These are phyloP conservation scores for Heimioporus sp. DNA, from an alignment of 768 basidiomycete genomes.

Conservation along the genomic window DNA sequence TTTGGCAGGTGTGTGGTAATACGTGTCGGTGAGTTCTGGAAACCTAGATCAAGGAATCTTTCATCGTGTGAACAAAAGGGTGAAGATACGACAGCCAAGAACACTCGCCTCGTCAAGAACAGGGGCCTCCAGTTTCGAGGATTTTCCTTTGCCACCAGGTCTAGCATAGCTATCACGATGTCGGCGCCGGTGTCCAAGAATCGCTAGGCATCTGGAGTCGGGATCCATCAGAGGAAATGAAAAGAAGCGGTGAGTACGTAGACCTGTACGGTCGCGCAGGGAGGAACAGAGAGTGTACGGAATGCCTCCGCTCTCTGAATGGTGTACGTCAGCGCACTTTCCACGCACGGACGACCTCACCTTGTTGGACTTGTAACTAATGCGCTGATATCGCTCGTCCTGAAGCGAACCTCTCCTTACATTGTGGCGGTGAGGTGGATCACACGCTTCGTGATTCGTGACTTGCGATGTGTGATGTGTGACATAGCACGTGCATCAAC, in stretches of 20 bases:
- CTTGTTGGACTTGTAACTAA: no score
- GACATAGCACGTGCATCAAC: no score
- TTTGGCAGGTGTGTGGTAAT: constrained; percentile 93
- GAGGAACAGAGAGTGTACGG: constrained; percentile 77
- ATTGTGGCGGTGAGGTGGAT: no score
- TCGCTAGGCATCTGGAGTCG: constrained; percentile 76
- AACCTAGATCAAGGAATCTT: no score
- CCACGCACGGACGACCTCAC: no score
- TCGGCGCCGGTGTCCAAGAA: constrained; percentile 78
- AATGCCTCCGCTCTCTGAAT: constrained; percentile 85
- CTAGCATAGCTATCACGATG: constrained; percentile 91
- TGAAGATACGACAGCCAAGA: background rate
- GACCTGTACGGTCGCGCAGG: constrained; percentile 54
- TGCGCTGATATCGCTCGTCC: no score
- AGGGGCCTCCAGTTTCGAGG: constrained; percentile 82
- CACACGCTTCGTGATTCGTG: no score
- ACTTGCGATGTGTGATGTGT: no score
- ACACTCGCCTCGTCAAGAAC: constrained; percentile 94
- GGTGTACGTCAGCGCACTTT: background rate
- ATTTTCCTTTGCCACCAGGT: constrained; percentile 76
- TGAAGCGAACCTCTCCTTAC: no score
- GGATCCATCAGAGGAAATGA: constrained; percentile 81
- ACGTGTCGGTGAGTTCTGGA: constrained; percentile 65
- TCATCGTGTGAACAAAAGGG: background rate
- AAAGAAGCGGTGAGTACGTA: constrained; percentile 66